These are phyloP conservation scores for Metarhizium anisopliae DNA, from an alignment of 2,329 filamentous ascomycete species.

Conservation along the genomic window DNA sequence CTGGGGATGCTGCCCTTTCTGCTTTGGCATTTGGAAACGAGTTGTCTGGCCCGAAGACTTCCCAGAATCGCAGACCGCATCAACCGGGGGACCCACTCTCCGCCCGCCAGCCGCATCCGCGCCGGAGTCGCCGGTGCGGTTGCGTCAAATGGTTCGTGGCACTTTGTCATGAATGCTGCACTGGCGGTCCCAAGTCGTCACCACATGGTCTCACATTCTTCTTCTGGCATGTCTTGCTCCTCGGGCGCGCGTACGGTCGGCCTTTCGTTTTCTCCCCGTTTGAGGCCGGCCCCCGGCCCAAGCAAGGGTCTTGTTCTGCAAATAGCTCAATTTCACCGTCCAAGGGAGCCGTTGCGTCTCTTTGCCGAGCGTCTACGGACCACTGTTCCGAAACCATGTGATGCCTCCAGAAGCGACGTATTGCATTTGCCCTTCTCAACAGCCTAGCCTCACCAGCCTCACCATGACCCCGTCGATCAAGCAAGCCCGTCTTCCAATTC, in stretches of 20 bases:
- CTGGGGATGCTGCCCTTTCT: not conserved
- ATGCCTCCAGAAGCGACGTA: not conserved
- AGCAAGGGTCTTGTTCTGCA: not conserved
- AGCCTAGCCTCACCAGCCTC: not conserved
- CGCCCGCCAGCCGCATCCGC: constrained; percentile 8
- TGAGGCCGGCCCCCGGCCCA: not conserved
- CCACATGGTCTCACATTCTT: no score
- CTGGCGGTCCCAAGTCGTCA: not conserved
- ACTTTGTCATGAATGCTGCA: not conserved
- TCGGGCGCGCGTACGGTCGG: no score
- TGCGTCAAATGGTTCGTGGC: not conserved
- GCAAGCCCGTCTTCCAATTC: not conserved
- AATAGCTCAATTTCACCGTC: not conserved
- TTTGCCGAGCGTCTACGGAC: not conserved
- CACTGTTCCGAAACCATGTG: not conserved
- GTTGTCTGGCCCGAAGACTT: not conserved
- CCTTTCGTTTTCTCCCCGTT: no score
- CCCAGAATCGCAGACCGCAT: not conserved
- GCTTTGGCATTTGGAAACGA: not conserved
- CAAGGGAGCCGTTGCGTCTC: not conserved
- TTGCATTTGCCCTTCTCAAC: not conserved
- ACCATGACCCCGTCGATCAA: not conserved
- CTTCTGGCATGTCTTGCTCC: no score
- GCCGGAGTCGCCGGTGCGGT: constrained; percentile 9
- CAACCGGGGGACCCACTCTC: not conserved